These are phyloP conservation scores for Tylopilus sp. DNA, from an alignment of 768 basidiomycete genomes.

Conservation along the genomic window DNA sequence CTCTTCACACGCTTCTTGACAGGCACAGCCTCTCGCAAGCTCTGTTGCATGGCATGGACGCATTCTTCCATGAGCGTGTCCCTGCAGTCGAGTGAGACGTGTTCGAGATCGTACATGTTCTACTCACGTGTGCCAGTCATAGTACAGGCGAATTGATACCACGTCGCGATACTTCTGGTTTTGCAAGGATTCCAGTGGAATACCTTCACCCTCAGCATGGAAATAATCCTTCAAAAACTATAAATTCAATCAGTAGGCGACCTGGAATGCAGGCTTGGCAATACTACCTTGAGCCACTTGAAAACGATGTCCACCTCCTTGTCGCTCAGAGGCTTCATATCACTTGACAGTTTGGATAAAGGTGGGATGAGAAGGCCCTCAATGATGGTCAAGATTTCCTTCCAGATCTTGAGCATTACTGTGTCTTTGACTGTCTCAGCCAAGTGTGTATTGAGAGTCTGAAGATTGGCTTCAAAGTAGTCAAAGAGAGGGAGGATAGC, in stretches of 20 bases:
- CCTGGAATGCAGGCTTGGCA: neutral
- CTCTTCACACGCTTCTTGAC: conserved; percentile 90
- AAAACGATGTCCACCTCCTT: conserved; percentile 99
- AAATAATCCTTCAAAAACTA: conserved; percentile 95
- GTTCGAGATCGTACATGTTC: conserved; percentile 1
- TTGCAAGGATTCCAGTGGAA: conserved; percentile 81
- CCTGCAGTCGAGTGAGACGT: conserved; percentile 34
- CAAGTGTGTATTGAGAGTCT: conserved; percentile 85
- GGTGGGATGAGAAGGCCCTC: conserved; percentile 91
- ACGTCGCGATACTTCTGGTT: conserved; percentile 95
- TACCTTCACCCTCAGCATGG: conserved; percentile 88
- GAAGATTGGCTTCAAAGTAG: conserved; percentile 92
- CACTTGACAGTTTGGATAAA: conserved; percentile 77
- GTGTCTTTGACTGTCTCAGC: conserved; percentile 82
- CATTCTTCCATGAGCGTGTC: conserved; percentile 92
- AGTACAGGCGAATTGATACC: conserved; percentile 86
- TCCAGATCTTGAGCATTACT: conserved; percentile 94
- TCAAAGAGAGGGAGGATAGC: conserved; percentile 92
- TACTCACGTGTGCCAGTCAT: conserved; percentile 90
- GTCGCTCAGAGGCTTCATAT: conserved; percentile 84
- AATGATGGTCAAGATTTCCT: conserved; percentile 84
- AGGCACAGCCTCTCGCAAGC: conserved; percentile 66
- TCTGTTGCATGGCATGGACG: conserved; percentile 92
- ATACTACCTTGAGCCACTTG: conserved; percentile 87
- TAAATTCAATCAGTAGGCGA: neutral